phyloP scores from a whole-genome alignment of 176 grass and related monocot genomes.

The Otatea glauca region DNA sequence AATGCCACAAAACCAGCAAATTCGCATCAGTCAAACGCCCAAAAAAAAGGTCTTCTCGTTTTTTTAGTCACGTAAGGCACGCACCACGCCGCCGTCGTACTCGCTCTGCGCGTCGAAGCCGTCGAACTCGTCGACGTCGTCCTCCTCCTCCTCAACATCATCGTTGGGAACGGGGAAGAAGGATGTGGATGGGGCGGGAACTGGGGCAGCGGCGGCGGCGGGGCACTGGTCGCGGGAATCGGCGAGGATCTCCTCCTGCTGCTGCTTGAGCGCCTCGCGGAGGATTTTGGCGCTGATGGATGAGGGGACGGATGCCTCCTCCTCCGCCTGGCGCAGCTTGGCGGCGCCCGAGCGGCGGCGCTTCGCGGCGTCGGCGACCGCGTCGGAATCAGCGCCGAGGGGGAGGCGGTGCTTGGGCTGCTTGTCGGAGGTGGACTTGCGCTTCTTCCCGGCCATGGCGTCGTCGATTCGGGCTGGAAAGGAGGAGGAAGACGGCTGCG shows the following conservation, averaged over 20 bases:
- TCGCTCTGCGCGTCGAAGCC: constrained; percentile 72
- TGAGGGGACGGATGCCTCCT: constrained; percentile 59
- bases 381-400: constrained; percentile 26
- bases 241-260: constrained; percentile 69
- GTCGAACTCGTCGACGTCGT: constrained; percentile 78
- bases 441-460: constrained; percentile 80
- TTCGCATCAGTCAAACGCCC: background rate
- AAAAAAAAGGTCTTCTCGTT: background rate
- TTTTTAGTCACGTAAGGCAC: background rate
- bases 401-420: constrained; percentile 38
- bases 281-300: constrained; percentile 82
- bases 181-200: constrained; percentile 21
- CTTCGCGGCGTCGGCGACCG: constrained; percentile 53
- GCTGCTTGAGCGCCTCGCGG: constrained; percentile 77
- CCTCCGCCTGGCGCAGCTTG: constrained; percentile 71
- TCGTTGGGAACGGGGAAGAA: constrained; percentile 35
- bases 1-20: background rate
- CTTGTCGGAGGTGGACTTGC: constrained; percentile 51
- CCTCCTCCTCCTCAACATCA: constrained; percentile 45
- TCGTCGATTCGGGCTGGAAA: too few relatives aligned
- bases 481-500: background rate
- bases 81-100: constrained; percentile 71
- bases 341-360: constrained; percentile 64
- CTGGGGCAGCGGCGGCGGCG: background rate
- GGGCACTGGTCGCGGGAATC: constrained; percentile 36